phyloP scores from a whole-genome alignment of 352 stramenopile genomes.

The Nothophytophthora sp. region DNA sequence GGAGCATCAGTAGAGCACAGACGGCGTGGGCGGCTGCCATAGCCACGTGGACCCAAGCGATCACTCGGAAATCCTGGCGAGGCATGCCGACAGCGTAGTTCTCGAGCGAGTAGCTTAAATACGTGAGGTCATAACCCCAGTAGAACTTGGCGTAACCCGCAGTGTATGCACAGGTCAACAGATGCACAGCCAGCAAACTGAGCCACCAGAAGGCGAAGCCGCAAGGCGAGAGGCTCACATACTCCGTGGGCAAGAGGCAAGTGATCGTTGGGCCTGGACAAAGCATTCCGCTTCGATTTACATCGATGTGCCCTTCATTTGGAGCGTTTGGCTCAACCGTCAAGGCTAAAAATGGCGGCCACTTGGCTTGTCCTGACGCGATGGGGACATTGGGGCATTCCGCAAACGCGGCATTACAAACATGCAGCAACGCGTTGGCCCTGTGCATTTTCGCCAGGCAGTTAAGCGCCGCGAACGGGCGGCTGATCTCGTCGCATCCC shows the following conservation, averaged over 20 bases:
- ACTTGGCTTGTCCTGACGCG: background rate
- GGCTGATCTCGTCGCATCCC: constrained; percentile 2
- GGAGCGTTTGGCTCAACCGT: too few relatives aligned
- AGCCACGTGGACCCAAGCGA: constrained; percentile 20
- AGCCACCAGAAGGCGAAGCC: constrained; percentile 26
- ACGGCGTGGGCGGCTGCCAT: constrained; percentile 18
- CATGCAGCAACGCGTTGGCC: constrained; percentile 11
- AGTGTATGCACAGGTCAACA: constrained; percentile 14
- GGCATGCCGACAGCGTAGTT: constrained; percentile 22
- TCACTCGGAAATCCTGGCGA: constrained; percentile 10
- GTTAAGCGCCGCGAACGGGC: constrained; percentile 9
- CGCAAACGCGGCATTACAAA: background rate
- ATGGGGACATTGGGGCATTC: background rate
- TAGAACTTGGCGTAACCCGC: constrained; percentile 22
- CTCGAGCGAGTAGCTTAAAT: constrained; percentile 21
- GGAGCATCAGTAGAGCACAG: constrained; percentile 14
- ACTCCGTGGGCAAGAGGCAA: background rate
- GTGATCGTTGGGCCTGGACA: background rate
- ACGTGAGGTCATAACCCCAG: constrained; percentile 14
- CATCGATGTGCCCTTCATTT: too few relatives aligned
- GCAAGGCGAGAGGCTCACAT: constrained; percentile 5
- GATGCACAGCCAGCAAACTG: constrained; percentile 14
- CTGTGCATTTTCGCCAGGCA: too few relatives aligned
- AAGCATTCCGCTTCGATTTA: too few relatives aligned
- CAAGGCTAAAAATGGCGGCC: constrained; percentile 12